phyloP scores from a whole-genome alignment of 805 yeast species.

The Zygosaccharomyces siamensis region DNA sequence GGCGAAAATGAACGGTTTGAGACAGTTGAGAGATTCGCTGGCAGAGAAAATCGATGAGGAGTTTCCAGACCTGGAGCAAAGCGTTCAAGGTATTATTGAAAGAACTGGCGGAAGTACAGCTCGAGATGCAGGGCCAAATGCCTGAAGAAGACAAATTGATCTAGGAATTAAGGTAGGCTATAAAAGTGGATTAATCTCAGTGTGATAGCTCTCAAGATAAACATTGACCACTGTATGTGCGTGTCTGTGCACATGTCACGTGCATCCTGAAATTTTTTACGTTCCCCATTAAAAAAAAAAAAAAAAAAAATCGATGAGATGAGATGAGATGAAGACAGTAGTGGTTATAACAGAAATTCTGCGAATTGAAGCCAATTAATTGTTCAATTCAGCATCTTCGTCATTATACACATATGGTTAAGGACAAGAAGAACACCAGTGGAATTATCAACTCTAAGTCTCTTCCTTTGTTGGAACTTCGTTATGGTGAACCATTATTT shows the following conservation, averaged over 20 bases:
- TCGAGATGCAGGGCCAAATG: background rate
- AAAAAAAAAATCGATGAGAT: conserved; percentile 2
- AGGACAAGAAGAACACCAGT: conserved; percentile 15
- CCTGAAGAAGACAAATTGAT: background rate
- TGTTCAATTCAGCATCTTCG: too few species aligned
- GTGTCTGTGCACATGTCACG: background rate
- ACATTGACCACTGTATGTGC: background rate
- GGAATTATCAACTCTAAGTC: conserved; percentile 11
- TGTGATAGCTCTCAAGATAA: background rate
- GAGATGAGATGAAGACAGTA: conserved; percentile 4
- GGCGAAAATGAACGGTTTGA: conserved; percentile 75
- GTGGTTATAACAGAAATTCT: background rate
- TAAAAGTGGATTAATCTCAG: background rate
- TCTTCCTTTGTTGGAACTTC: conserved; percentile 36
- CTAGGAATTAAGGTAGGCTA: too few species aligned
- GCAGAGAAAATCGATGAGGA: conserved; percentile 67
- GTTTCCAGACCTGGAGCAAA: conserved; percentile 66
- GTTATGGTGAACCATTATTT: conserved; percentile 62
- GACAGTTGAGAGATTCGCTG: conserved; percentile 55
- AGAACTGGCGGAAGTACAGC: conserved; percentile 28
- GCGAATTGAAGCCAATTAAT: background rate
- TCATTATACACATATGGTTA: conserved; percentile 6
- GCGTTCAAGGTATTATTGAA: conserved; percentile 51
- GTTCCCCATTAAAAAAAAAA: background rate
- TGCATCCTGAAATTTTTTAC: background rate